These are phyloP conservation scores for Gliomastix tumulicola DNA, from an alignment of 2,329 filamentous ascomycete species.

Conservation along the genomic window DNA sequence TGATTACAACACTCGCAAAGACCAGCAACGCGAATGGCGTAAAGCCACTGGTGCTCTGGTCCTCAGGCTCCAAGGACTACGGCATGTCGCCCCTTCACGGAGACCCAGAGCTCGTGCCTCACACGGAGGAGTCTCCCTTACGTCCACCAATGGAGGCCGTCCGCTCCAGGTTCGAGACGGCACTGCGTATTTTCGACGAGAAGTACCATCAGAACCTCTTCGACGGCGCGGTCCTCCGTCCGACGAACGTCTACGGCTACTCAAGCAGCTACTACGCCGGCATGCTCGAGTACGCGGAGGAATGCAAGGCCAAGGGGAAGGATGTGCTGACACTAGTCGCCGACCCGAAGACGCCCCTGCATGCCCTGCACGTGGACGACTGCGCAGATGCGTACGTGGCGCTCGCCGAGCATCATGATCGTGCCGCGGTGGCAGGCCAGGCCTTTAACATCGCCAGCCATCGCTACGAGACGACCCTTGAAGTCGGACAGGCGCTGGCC, in stretches of 20 bases:
- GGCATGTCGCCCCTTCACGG: conserved; percentile 26
- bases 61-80: conserved; percentile 44
- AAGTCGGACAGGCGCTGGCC: conserved; percentile 28
- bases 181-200: conserved; percentile 24
- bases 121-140: conserved; percentile 33
- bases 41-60: conserved; percentile 34
- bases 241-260: conserved; percentile 39
- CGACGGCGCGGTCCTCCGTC: conserved; percentile 33
- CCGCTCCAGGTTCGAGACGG: conserved; percentile 20
- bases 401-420: conserved; percentile 27
- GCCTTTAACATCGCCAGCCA: conserved; percentile 37
- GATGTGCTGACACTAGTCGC: conserved; percentile 21
- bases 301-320: conserved; percentile 8
- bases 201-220: conserved; percentile 28
- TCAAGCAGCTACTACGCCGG: conserved; percentile 35
- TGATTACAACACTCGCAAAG: conserved; percentile 24
- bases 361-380: conserved; percentile 41
- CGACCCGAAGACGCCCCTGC: conserved; percentile 29
- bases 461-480: conserved; percentile 33
- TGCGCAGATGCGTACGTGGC: conserved; percentile 39
- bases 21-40: conserved; percentile 22
- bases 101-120: conserved; percentile 24
- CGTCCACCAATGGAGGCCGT: conserved; percentile 16
- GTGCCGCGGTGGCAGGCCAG: conserved; percentile 23
- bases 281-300: conserved; percentile 25